These are phyloP conservation scores for Phaeophleospora eucalypticola DNA, from an alignment of 2,329 filamentous ascomycete species.

Conservation along the genomic window DNA sequence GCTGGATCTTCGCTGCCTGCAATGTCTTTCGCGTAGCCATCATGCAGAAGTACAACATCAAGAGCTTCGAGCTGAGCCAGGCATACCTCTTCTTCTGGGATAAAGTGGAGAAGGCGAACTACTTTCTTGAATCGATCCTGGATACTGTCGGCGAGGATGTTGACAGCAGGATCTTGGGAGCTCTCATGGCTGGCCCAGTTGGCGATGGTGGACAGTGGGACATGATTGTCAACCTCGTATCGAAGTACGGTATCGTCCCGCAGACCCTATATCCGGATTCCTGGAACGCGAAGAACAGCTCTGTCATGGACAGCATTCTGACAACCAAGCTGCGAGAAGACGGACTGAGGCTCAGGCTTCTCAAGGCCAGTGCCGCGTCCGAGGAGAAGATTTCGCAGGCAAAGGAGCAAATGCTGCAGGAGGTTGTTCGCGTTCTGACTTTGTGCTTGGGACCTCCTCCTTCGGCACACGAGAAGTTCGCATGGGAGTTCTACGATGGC, in stretches of 20 bases:
- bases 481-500: constrained; percentile 74
- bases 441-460: constrained; percentile 78
- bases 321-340: constrained; percentile 86
- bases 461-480: constrained; percentile 62
- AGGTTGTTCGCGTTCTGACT: constrained; percentile 77
- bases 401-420: constrained; percentile 72
- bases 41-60: constrained; percentile 76
- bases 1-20: constrained; percentile 90
- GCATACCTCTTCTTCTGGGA: constrained; percentile 90
- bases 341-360: constrained; percentile 64
- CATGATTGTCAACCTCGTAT: constrained; percentile 79
- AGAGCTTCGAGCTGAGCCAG: constrained; percentile 80
- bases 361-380: constrained; percentile 44
- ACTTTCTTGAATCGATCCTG: constrained; percentile 79
- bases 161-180: constrained; percentile 68
- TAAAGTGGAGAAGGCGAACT: constrained; percentile 88
- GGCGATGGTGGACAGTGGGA: constrained; percentile 74
- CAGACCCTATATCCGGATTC: constrained; percentile 77
- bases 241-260: constrained; percentile 80
- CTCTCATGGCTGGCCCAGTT: constrained; percentile 63
- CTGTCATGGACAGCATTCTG: constrained; percentile 66
- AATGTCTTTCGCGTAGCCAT: constrained; percentile 87
- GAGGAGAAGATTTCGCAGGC: constrained; percentile 40
- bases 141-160: constrained; percentile 68
- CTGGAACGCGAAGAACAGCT: constrained; percentile 70